phyloP scores from a whole-genome alignment of 2,329 filamentous ascomycete species.

The Cryoendolithus antarcticus region DNA sequence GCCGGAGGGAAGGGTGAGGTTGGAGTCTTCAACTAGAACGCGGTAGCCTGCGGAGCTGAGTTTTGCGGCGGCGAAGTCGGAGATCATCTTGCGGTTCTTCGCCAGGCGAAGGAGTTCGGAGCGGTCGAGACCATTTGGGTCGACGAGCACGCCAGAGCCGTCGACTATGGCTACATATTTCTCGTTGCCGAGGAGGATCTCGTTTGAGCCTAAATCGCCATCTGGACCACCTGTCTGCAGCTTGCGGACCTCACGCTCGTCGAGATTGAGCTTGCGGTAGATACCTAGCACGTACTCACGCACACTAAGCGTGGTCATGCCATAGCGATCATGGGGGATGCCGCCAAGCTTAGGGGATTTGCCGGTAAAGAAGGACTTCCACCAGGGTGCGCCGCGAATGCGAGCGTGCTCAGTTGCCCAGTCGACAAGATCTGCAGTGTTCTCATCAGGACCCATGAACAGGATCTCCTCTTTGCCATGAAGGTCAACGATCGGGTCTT shows the following conservation, averaged over 20 bases:
- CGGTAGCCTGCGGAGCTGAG: slow-evolving; percentile 82
- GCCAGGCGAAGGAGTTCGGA: slow-evolving; percentile 75
- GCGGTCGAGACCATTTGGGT: slow-evolving; percentile 78
- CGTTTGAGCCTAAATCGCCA: slow-evolving; percentile 92
- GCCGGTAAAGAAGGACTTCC: slow-evolving; percentile 99
- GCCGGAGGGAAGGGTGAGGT: slow-evolving; percentile 74
- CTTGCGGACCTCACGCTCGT: slow-evolving; percentile 74
- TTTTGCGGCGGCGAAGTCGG: slow-evolving; percentile 71
- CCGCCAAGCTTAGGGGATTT: slow-evolving; percentile 93
- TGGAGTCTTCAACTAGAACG: slow-evolving; percentile 81
- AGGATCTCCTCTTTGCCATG: slow-evolving; percentile 93
- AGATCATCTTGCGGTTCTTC: slow-evolving; percentile 79
- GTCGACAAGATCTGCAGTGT: slow-evolving; percentile 91
- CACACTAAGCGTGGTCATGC: slow-evolving; percentile 95
- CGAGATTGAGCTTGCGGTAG: slow-evolving; percentile 88
- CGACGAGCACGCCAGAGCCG: slow-evolving; percentile 85
- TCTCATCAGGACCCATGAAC: slow-evolving; percentile 98
- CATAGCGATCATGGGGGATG: slow-evolving; percentile 90
- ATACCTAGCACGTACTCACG: slow-evolving; percentile 94
- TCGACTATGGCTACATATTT: slow-evolving; percentile 95
- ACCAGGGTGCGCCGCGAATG: slow-evolving; percentile 81
- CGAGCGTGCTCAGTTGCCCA: slow-evolving; percentile 98
- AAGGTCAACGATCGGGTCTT: slow-evolving; percentile 93
- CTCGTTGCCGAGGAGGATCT: slow-evolving; percentile 91
- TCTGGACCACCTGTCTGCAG: slow-evolving; percentile 97